Conservation (phyloP, 2,329 filamentous ascomycete species). For the Xylogone sp. region DNA sequence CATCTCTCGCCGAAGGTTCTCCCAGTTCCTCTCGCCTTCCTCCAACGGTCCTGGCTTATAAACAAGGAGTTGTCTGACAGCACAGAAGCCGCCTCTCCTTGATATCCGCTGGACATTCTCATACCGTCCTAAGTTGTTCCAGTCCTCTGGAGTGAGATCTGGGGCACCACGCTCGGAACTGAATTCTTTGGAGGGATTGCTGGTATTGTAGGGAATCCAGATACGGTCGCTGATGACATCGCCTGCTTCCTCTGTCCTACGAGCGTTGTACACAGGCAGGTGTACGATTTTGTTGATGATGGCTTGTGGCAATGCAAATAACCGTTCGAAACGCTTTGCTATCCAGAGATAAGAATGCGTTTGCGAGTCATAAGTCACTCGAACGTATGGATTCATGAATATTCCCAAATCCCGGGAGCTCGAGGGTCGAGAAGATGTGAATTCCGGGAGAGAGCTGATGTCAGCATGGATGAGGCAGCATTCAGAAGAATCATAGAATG, state of each 20-base stretch:
- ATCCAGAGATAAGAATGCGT: conserved; percentile 57
- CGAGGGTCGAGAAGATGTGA: conserved; percentile 6
- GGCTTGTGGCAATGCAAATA: conserved; percentile 57
- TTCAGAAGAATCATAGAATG: conserved; percentile 61
- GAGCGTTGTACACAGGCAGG: conserved; percentile 57
- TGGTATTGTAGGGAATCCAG: conserved; percentile 33
- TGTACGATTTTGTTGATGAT: conserved; percentile 52
- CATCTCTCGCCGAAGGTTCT: conserved; percentile 23
- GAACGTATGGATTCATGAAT: conserved; percentile 72
- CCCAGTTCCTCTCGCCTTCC: conserved; percentile 29
- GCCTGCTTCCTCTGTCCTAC: conserved; percentile 56
- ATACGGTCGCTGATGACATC: conserved; percentile 47
- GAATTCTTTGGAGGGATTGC: too few species aligned
- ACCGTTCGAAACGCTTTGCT: conserved; percentile 60
- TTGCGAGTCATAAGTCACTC: conserved; percentile 60
- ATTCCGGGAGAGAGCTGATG: conserved; percentile 29
- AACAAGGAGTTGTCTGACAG: conserved; percentile 48
- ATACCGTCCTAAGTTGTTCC: conserved; percentile 32
- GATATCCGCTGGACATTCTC: conserved; percentile 40
- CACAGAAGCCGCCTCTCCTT: conserved; percentile 52
- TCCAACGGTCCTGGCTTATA: conserved; percentile 26
- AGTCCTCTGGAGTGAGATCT: conserved; percentile 13
- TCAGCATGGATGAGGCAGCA: conserved; percentile 57
- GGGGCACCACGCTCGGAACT: neutral
- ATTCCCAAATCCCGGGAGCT: conserved; percentile 45